Conservation (phyloP, 2,329 filamentous ascomycete species). For the Chrysosporium queenslandicum region DNA sequence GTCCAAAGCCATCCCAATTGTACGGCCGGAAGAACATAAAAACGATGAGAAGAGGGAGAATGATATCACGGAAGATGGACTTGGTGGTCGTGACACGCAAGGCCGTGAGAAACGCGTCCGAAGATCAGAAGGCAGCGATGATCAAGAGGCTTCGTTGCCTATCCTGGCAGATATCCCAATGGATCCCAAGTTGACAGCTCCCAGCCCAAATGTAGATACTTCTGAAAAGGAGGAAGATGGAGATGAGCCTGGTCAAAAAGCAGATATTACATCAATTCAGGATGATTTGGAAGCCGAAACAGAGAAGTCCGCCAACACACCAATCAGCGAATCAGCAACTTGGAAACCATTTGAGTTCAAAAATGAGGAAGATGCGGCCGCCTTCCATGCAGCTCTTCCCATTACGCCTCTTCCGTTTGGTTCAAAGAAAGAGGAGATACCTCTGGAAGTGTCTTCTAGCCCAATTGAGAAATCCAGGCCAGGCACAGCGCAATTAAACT, state of each 20-base stretch:
- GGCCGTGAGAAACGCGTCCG: conserved; percentile 67
- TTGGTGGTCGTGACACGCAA: conserved; percentile 54
- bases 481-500: not conserved
- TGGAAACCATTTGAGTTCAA: conserved; percentile 56
- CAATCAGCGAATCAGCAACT: conserved; percentile 36
- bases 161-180: conserved; percentile 21
- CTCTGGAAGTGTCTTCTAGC: not conserved
- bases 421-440: not conserved
- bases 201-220: not conserved
- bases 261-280: conserved; percentile 3
- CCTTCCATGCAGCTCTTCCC: conserved; percentile 45
- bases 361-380: conserved; percentile 33
- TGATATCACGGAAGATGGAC: conserved; percentile 44
- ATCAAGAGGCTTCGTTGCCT: conserved; percentile 68
- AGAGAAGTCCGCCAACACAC: conserved; percentile 23
- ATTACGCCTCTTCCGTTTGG: conserved; percentile 24
- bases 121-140: conserved; percentile 53
- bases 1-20: conserved; percentile 75
- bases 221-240: not conserved
- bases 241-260: not conserved
- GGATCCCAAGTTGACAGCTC: conserved; percentile 21
- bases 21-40: conserved; percentile 50
- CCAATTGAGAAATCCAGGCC: not conserved
- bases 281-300: conserved; percentile 31
- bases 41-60: conserved; percentile 34